phyloP scores from a whole-genome alignment of 164 flowering plant species.

The Dillenia turbinata region DNA sequence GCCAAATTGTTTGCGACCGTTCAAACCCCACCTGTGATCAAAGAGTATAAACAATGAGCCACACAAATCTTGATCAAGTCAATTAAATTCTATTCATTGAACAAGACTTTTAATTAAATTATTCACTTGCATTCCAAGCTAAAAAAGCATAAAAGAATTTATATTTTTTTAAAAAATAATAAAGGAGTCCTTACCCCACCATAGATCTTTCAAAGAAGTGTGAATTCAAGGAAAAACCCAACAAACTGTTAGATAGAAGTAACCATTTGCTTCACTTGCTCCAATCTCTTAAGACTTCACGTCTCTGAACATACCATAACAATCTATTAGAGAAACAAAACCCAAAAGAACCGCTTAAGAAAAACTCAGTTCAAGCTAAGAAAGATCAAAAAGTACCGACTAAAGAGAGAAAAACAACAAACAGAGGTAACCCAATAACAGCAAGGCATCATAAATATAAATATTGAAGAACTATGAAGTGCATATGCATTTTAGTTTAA shows the following conservation, averaged over 20 bases:
- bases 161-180: too few relatives aligned
- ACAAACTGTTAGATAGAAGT: slow-evolving; percentile 16
- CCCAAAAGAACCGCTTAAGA: slow-evolving; percentile 13
- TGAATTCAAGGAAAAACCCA: slow-evolving; percentile 36
- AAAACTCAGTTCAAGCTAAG: slow-evolving; percentile 17
- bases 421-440: slow-evolving; percentile 9
- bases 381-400: slow-evolving; percentile 5
- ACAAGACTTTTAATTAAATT: too few relatives aligned
- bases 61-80: too few relatives aligned
- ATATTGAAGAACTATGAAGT: slow-evolving; percentile 9
- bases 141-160: slow-evolving; percentile 8
- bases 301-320: background rate
- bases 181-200: slow-evolving; percentile 37
- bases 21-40: too few relatives aligned
- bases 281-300: slow-evolving; percentile 15
- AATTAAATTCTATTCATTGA: too few relatives aligned
- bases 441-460: slow-evolving; percentile 12
- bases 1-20: too few relatives aligned
- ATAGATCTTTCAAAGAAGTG: slow-evolving; percentile 40
- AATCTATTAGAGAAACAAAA: background rate
- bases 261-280: slow-evolving; percentile 13
- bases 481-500: background rate
- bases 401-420: slow-evolving; percentile 14
- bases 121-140: slow-evolving; percentile 44
- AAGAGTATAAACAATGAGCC: too few relatives aligned